Conservation (phyloP, 2,329 filamentous ascomycete species). For the Thelonectria blattea region DNA sequence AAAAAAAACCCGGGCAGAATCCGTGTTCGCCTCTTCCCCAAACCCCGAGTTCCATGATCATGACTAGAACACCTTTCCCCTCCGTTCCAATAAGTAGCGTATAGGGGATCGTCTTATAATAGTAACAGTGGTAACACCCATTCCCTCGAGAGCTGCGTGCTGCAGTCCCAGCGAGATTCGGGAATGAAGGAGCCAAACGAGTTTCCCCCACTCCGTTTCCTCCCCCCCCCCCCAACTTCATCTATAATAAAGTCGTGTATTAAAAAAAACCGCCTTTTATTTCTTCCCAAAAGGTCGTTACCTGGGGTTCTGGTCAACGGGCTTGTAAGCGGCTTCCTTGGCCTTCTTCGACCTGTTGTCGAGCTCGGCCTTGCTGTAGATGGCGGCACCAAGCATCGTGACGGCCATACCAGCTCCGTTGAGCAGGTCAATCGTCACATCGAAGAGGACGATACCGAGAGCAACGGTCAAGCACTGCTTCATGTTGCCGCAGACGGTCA, state of each 20-base stretch:
- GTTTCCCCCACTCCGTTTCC: constrained; percentile 24
- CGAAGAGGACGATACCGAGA: constrained; percentile 59
- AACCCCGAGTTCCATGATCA: constrained; percentile 38
- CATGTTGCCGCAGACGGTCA: constrained; percentile 65
- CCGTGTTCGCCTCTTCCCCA: constrained; percentile 26
- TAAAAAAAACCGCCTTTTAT: constrained; percentile 31
- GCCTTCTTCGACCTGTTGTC: constrained; percentile 50
- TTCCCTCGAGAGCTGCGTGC: constrained; percentile 19
- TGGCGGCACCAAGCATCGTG: constrained; percentile 60
- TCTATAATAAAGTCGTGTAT: constrained; percentile 38
- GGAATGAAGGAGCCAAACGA: constrained; percentile 28
- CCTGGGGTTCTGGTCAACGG: constrained; percentile 42
- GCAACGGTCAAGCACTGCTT: constrained; percentile 64
- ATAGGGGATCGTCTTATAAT: constrained; percentile 20
- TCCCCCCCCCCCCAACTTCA: constrained; percentile 26
- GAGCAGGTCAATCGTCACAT: constrained; percentile 54
- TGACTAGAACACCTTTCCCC: constrained; percentile 28
- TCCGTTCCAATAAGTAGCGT: constrained; percentile 15
- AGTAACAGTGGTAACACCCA: constrained; percentile 23
- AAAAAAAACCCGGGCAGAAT: constrained; percentile 28
- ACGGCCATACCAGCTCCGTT: constrained; percentile 64
- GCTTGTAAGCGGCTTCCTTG: constrained; percentile 43
- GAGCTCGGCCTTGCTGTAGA: constrained; percentile 64
- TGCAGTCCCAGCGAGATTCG: constrained; percentile 14
- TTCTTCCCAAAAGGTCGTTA: constrained; percentile 23